Conservation (phyloP, 2,329 filamentous ascomycete genomes). For the Zasmidium citrigriseum region DNA sequence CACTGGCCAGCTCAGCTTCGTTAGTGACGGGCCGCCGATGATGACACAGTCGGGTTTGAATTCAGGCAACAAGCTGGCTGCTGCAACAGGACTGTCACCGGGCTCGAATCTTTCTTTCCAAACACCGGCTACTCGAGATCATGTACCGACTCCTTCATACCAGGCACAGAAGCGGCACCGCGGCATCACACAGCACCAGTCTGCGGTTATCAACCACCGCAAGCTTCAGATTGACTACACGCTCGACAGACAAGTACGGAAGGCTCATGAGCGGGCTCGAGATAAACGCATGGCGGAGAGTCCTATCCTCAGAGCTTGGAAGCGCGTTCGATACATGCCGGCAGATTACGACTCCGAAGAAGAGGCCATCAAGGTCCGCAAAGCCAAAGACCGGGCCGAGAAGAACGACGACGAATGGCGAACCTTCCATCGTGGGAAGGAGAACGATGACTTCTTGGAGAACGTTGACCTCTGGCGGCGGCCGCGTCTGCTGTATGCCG, state of each 20-base stretch:
- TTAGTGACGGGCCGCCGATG: slow-evolving; percentile 23
- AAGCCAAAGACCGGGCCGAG: slow-evolving; percentile 29
- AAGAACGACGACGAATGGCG: slow-evolving; percentile 40
- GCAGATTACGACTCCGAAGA: slow-evolving; percentile 52
- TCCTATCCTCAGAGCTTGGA: slow-evolving; percentile 66
- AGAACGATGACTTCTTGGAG: slow-evolving; percentile 26
- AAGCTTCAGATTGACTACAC: slow-evolving; percentile 80
- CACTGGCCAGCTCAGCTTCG: slow-evolving; percentile 31
- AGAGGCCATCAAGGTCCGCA: slow-evolving; percentile 32
- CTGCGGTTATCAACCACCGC: slow-evolving; percentile 77
- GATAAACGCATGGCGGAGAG: slow-evolving; percentile 66
- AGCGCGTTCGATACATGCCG: slow-evolving; percentile 56
- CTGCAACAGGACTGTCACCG: slow-evolving; percentile 17
- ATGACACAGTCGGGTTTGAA: slow-evolving; percentile 16
- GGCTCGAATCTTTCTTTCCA: slow-evolving; percentile 25
- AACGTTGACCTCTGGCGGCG: slow-evolving; percentile 26
- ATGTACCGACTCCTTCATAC: slow-evolving; percentile 36
- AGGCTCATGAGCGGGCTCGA: slow-evolving; percentile 64
- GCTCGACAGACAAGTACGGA: slow-evolving; percentile 71
- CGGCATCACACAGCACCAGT: slow-evolving; percentile 77
- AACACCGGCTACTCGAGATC: slow-evolving; percentile 25
- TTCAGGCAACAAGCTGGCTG: slow-evolving; percentile 12
- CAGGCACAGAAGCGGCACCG: slow-evolving; percentile 59
- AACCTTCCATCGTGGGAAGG: slow-evolving; percentile 29
- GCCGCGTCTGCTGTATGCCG: slow-evolving; percentile 40